Evolutionary conservation across 805 yeast species (phyloP), one percentile per base, ranked within the genome.

Genomic region (Helenozyma rhizophorensis): DNA sequence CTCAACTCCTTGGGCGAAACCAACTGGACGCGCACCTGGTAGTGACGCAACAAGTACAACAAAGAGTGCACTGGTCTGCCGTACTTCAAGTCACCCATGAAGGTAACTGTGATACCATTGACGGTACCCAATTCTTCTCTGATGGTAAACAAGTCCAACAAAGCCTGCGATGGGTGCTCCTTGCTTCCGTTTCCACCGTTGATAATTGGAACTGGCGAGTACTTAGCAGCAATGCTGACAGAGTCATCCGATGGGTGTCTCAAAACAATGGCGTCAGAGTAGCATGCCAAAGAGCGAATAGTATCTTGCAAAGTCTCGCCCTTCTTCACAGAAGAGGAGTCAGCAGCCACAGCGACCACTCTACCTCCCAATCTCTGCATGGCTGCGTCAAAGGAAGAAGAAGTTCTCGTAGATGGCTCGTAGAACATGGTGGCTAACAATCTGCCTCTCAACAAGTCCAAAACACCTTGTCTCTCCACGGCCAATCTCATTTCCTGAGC

Each of bases 351-450:
- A 34, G 94, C 76, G 47, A 94, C 84, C 48, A 88, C 95, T 64
- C 96, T 79, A 57, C 99, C 99, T 61, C 99, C 99, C 51, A 93
- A 74, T 69, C 99, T 84, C 72, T 93, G 97, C 98, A 93, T 93
- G 40, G 99, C 99, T 51, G 96, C 96, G 60, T 93, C 96, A 59
- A 94, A 94, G 1, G 97, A 93, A 14, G 97, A 80, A 13, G 94
- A 78, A 21, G 99, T 93, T 67, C 99, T 78, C 24, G 99, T 94
- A 5, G 96, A 87, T 48, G 99, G 98, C 70, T 93, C 99, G 62
- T 88, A 93, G 72, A 93, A 93, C 71, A 93, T 81, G 9, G 97
- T 94, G 29, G 96, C 86, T 53, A 93, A 72, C 35, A 93, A 79
- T 53, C 95, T 80, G 39, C 97, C 96, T 60, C 81, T 77, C 68